Conservation (phyloP, 2,329 filamentous ascomycete species). For the Setomelanomma holmii region DNA sequence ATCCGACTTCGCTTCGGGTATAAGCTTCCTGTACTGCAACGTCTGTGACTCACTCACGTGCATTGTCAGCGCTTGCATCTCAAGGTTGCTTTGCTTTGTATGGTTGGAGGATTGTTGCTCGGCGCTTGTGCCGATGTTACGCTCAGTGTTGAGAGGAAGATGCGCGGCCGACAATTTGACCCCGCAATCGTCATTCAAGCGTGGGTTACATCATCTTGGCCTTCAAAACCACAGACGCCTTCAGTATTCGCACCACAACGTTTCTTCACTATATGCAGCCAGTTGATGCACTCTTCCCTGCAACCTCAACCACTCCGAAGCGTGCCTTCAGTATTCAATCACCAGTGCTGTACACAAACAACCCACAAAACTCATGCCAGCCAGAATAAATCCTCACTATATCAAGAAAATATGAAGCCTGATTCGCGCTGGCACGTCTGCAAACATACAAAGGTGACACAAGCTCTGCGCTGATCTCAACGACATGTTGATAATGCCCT, state of each 20-base stretch:
- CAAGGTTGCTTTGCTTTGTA: not conserved
- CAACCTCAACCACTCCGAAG: no score
- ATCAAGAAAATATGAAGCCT: no score
- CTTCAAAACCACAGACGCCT: no score
- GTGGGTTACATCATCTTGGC: not conserved
- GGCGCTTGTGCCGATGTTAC: not conserved
- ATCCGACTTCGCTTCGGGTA: slow-evolving; percentile 12
- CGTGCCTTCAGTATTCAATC: no score
- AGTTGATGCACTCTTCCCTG: not conserved
- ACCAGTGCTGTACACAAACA: no score
- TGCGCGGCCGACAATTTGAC: slow-evolving; percentile 3
- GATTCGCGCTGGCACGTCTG: no score
- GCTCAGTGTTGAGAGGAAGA: not conserved
- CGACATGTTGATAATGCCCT: no score
- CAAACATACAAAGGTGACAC: no score
- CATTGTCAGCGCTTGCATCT: not conserved
- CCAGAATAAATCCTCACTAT: no score
- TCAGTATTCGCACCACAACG: not conserved
- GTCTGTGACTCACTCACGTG: slow-evolving; percentile 12
- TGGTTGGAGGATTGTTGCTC: slow-evolving; percentile 3
- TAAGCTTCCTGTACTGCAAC: slow-evolving; percentile 6
- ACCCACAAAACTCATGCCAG: no score
- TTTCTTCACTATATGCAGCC: not conserved
- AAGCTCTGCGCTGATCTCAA: no score
- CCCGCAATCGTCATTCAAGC: not conserved